Evolutionary conservation across 495 filamentous ascomycete genomes (phyloP), one percentile per base, ranked within the genome.

Genomic region (Penicillium arizonense): DNA sequence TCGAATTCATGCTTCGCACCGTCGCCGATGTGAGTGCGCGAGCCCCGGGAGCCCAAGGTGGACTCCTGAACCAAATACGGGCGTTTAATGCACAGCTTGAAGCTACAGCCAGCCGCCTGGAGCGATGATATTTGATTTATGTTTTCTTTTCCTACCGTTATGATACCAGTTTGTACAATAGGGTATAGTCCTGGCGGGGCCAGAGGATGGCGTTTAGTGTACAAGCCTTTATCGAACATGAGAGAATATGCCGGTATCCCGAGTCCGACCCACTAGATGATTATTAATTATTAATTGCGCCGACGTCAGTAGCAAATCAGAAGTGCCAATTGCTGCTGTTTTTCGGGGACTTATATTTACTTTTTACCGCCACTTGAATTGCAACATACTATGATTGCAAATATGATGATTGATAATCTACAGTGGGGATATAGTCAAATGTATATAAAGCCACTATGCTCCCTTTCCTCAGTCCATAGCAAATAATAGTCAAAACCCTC

Each of bases 31-130:
- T 77, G 16, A 77, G 74, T 54, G 66, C 65, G 36, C 61, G 52
- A 2, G 73, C 68, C 1, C 64, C 71, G 8, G 72, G 73, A 1
- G 56, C 66, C 16, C 64, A 72, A 14, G 74, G 73, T 2, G 76
- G 76, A 8, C 53, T 78, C 2, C 47, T 78, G 21, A 58, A 67
- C 35, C 74, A 74, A 49, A 70, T 77, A 20, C 71, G 65, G 33
- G 58, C 57, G 11, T 77, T 78, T 42, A 78, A 78, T 55, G 69
- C 69, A 36, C 69, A 75, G 57, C 60, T 78, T 2, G 76, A 78
- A 52, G 53, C 59, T 28, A 62, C 68, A 9, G 70, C 65, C 12
- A 64, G 55, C 33, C 60, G 47, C 35, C 49, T 77, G 13, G 73
- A 75, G 58, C 50, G 32, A 42, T 43, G 46, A 39, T 44, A 45